Conservation (phyloP, 768 basidiomycete species). For the Punctularia strigosozonata region DNA sequence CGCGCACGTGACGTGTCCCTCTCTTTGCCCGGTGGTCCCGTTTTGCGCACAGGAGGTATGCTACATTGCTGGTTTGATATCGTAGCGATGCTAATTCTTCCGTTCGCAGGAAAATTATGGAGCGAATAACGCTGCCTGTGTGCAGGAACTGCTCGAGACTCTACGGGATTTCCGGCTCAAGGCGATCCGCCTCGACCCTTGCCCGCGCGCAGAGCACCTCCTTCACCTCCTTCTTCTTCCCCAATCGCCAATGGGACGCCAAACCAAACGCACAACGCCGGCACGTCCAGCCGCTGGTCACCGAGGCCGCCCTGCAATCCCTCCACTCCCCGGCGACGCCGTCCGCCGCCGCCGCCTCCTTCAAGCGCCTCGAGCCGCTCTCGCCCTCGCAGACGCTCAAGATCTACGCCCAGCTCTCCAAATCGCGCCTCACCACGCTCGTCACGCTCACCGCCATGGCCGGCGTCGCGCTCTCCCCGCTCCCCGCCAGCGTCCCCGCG, state of each 20-base stretch:
- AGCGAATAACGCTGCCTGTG: no score
- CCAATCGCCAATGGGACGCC: slow-evolving; percentile 42
- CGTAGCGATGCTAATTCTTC: no score
- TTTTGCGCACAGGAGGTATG: no score
- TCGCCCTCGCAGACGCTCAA: slow-evolving; percentile 42
- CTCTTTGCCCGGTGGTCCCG: no score
- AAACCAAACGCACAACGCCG: slow-evolving; percentile 4
- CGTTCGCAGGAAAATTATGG: no score
- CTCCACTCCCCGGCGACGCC: slow-evolving; percentile 8
- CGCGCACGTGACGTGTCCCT: no score
- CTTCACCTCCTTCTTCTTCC: slow-evolving; percentile 53
- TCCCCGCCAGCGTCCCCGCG: slow-evolving; percentile 74
- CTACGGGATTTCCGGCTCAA: no score
- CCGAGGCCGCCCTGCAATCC: slow-evolving; percentile 5
- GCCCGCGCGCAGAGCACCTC: slow-evolving; percentile 8
- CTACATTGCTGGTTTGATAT: no score
- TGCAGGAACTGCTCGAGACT: no score
- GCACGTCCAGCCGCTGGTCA: slow-evolving; percentile 5
- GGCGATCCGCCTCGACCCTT: slow-evolving; percentile 5
- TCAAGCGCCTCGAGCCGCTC: slow-evolving; percentile 28
- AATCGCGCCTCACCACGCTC: slow-evolving; percentile 71
- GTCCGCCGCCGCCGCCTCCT: slow-evolving; percentile 16
- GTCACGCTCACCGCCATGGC: slow-evolving; percentile 86
- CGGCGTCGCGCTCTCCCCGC: slow-evolving; percentile 85
- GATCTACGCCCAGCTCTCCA: slow-evolving; percentile 74